phyloP scores from a whole-genome alignment of 768 basidiomycete species.

The Rickenella mellea region DNA sequence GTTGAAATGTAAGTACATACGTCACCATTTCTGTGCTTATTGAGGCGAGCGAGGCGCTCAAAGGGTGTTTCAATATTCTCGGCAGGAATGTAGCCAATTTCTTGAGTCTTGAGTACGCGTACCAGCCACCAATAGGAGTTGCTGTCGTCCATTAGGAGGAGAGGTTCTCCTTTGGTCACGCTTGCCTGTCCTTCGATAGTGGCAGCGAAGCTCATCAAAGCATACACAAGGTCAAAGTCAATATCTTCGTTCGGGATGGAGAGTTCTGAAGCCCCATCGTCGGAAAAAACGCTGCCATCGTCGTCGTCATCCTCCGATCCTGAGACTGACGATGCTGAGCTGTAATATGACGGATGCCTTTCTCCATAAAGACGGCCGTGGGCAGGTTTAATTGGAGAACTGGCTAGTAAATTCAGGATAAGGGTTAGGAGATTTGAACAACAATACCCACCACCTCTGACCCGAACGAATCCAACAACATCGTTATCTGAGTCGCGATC shows the following conservation, averaged over 20 bases:
- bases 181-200: slow-evolving; percentile 98
- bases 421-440: too few relatives aligned
- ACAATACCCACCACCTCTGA: too few relatives aligned
- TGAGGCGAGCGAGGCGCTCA: slow-evolving; percentile 87
- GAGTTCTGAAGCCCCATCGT: slow-evolving; percentile 72
- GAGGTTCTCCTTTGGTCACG: slow-evolving; percentile 95
- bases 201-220: slow-evolving; percentile 93
- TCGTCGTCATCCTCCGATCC: slow-evolving; percentile 50
- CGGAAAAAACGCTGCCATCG: slow-evolving; percentile 63
- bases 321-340: too few relatives aligned
- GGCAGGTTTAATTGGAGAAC: too few relatives aligned
- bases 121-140: slow-evolving; percentile 99
- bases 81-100: slow-evolving; percentile 97
- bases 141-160: slow-evolving; percentile 94
- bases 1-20: slow-evolving; percentile 34
- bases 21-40: slow-evolving; percentile 96
- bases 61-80: slow-evolving; percentile 99
- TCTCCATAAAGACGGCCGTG: too few relatives aligned
- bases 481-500: too few relatives aligned
- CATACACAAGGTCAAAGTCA: slow-evolving; percentile 88
- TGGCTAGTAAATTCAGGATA: too few relatives aligned
- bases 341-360: too few relatives aligned
- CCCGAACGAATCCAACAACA: too few relatives aligned
- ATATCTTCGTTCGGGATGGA: slow-evolving; percentile 88
- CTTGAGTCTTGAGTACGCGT: slow-evolving; percentile 94